Percentiles rank a stretch among this genome's conserved stretches.
Evolutionary conservation across 768 basidiomycete genomes (phyloP).

Genomic region (Thelephora ganbajun): DNA sequence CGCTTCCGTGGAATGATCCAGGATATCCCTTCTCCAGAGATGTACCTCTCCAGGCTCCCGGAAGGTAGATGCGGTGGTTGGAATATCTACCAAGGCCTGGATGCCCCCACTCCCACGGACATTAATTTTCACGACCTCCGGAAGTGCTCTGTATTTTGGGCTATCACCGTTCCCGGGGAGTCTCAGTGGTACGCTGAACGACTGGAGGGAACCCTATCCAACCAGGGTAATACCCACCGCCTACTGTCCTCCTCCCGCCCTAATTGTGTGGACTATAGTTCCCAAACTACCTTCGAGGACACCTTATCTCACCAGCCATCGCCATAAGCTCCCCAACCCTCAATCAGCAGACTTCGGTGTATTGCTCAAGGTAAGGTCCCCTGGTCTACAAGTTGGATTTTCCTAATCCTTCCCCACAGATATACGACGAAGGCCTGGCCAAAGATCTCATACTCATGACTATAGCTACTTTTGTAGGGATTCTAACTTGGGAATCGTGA

Average conservation of each 20-base stretch:
- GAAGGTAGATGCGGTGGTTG: slow-evolving; percentile 53
- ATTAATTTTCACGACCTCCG: slow-evolving; percentile 38
- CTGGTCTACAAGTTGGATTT: background rate
- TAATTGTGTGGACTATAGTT: slow-evolving; percentile 10
- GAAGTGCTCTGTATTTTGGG: slow-evolving; percentile 59
- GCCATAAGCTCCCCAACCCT: slow-evolving; percentile 56
- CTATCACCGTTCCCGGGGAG: slow-evolving; percentile 59
- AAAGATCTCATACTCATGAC: slow-evolving; percentile 47
- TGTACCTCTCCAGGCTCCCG: slow-evolving; percentile 43
- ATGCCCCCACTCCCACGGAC: slow-evolving; percentile 14
- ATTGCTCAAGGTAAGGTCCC: slow-evolving; percentile 46
- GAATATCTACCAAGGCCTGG: slow-evolving; percentile 35
- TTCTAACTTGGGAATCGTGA: slow-evolving; percentile 42
- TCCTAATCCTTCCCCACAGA: slow-evolving; percentile 21
- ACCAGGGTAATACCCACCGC: no score
- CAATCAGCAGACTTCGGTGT: slow-evolving; percentile 45
- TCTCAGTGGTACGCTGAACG: slow-evolving; percentile 37
- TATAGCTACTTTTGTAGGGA: slow-evolving; percentile 56
- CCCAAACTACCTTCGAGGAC: background rate
- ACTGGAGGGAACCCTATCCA: slow-evolving; percentile 10
- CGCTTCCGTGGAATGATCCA: slow-evolving; percentile 71
- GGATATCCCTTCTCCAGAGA: slow-evolving; percentile 65
- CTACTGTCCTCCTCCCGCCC: background rate
- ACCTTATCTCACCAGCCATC: slow-evolving; percentile 13
- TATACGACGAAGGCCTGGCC: slow-evolving; percentile 36